Evolutionary conservation across 768 basidiomycete species (phyloP), one percentile per base, ranked within the genome.

Genomic region (Agaricus blazei): DNA sequence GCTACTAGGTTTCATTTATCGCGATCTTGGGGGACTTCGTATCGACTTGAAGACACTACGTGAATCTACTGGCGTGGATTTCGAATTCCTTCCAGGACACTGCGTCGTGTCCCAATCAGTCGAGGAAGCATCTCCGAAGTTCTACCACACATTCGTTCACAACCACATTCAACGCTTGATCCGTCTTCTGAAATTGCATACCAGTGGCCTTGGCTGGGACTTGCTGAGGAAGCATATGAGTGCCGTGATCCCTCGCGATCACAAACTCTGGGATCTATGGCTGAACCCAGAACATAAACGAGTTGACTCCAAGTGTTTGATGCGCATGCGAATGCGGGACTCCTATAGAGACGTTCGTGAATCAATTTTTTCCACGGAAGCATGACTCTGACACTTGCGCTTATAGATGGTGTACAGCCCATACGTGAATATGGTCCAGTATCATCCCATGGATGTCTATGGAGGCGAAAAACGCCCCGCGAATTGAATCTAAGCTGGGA

Each of bases 121-220:
- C 19, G 75, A 78, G 57, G 81, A 82, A 55, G 76, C 73, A 1
- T 81, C 77, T 49, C 75, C 77, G 9, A 82, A 81, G 59, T 78
- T 83, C 62, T 82, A 84, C 60, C 81, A 83, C 63, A 83, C 81
- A 1, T 76, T 82, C 48, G 69, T 84, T 15, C 81, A 83, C 63
- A 82, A 80, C 64, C 82, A 84, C 57, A 67, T 83, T 23, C 82
- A 84, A 64, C 76, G 81, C 19, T 63, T 84, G 29, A 79, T 80
- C 23, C 73, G 82, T 27, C 65, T 82, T 7, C 73, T 84, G 19
- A 76, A 73, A 3, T 62, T 82, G 59, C 82, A 84, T 61, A 67
- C 72, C 53, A 73, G 78, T 61, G 82, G 81, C 3, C 63, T 67
- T 37, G 82, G 79, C 9, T 83, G 79, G 77, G 72, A 70, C 48